A percentile compares a stretch with the other conserved stretches of the same genome.
phyloP scores from a whole-genome alignment of 495 filamentous ascomycete species.

The Baudoinia panamericana region DNA sequence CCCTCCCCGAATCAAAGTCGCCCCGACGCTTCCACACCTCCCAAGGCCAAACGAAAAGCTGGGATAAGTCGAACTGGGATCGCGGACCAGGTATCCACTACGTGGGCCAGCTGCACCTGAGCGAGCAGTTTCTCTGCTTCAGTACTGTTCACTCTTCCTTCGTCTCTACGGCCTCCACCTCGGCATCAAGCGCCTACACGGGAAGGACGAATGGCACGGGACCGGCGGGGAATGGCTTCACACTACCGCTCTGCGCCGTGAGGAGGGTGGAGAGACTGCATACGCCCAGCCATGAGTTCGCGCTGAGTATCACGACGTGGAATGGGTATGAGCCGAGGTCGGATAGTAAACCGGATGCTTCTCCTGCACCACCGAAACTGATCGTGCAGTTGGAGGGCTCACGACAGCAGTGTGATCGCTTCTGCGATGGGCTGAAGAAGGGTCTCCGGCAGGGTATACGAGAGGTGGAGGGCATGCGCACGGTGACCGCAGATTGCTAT shows the following conservation, averaged over 20 bases:
- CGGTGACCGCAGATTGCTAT: slow-evolving; percentile 70
- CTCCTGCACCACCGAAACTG: slow-evolving; percentile 54
- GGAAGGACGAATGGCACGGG: slow-evolving; percentile 82
- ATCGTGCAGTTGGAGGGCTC: slow-evolving; percentile 82
- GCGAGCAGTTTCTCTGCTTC: slow-evolving; percentile 89
- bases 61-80: slow-evolving; percentile 38
- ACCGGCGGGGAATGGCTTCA: slow-evolving; percentile 93
- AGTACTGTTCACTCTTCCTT: slow-evolving; percentile 87
- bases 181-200: slow-evolving; percentile 63
- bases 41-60: slow-evolving; percentile 44
- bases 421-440: slow-evolving; percentile 89
- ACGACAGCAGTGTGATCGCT: slow-evolving; percentile 78
- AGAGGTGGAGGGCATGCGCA: slow-evolving; percentile 68
- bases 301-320: slow-evolving; percentile 90
- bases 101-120: slow-evolving; percentile 83
- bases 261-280: slow-evolving; percentile 83
- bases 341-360: slow-evolving; percentile 36
- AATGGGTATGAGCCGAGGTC: slow-evolving; percentile 46
- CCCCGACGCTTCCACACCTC: slow-evolving; percentile 26
- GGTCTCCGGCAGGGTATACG: slow-evolving; percentile 72
- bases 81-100: slow-evolving; percentile 56
- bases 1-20: slow-evolving; percentile 47
- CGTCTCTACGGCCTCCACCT: slow-evolving; percentile 57
- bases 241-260: slow-evolving; percentile 82
- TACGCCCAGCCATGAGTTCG: slow-evolving; percentile 81